Conservation (phyloP, 2,329 filamentous ascomycete genomes). For the Trichocomaceae sp. region DNA sequence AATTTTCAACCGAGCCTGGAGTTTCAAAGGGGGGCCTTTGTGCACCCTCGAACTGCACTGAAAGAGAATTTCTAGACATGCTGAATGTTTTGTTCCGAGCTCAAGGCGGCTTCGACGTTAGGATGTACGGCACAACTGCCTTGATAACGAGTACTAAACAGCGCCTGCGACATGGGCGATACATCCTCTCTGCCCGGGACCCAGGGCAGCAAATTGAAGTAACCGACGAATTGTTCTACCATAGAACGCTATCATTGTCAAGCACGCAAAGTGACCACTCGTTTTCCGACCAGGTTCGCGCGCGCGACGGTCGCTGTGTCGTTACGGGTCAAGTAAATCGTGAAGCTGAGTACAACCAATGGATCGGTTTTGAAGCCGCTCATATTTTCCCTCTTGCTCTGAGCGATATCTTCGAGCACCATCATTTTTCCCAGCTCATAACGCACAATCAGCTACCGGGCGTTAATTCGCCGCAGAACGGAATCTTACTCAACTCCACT, state of each 20-base stretch:
- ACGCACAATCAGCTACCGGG: neutral
- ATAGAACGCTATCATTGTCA: neutral
- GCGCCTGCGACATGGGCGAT: neutral
- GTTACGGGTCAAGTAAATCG: too few relatives aligned
- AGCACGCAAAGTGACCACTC: neutral
- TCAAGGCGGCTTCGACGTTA: neutral
- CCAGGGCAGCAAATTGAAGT: neutral
- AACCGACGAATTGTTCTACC: neutral
- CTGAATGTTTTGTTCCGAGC: neutral
- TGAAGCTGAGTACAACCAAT: neutral
- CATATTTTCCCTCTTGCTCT: constrained; percentile 3
- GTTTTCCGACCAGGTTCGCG: constrained; percentile 12
- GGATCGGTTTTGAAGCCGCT: constrained; percentile 1
- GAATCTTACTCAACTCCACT: neutral
- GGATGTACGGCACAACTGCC: neutral
- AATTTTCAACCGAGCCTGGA: neutral
- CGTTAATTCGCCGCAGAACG: constrained; percentile 6
- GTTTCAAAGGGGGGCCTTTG: neutral
- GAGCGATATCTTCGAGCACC: too few relatives aligned
- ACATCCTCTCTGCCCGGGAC: too few relatives aligned
- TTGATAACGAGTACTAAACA: neutral
- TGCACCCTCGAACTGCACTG: neutral
- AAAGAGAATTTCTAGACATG: neutral
- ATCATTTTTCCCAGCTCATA: too few relatives aligned
- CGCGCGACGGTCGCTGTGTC: constrained; percentile 13